Evolutionary conservation across 495 filamentous ascomycete genomes (phyloP).

Genomic region (Lentithecium fluviatile): DNA sequence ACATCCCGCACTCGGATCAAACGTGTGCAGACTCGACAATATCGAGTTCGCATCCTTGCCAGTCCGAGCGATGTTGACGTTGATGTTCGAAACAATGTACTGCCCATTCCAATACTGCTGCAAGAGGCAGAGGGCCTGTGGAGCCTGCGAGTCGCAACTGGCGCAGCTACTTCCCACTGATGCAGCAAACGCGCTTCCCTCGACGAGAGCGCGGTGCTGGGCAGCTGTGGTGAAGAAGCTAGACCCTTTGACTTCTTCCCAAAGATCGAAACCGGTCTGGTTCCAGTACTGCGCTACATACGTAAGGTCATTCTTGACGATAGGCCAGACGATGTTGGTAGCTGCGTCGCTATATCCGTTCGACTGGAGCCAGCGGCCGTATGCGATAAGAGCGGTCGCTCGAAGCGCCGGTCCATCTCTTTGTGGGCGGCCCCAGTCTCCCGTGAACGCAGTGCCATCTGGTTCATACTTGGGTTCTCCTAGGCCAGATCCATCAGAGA

Average conservation of each 20-base stretch:
- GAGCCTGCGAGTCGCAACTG: constrained; percentile 54
- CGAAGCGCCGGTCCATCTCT: constrained; percentile 69
- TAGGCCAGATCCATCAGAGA: constrained; percentile 46
- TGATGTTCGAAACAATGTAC: constrained; percentile 59
- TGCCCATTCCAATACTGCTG: constrained; percentile 61
- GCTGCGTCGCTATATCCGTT: constrained; percentile 50
- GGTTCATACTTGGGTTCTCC: constrained; percentile 62
- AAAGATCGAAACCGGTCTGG: constrained; percentile 65
- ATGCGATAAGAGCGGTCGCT: constrained; percentile 57
- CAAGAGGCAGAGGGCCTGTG: constrained; percentile 60
- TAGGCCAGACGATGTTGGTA: constrained; percentile 54
- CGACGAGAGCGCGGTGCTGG: constrained; percentile 57
- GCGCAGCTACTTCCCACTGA: constrained; percentile 46
- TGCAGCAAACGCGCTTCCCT: constrained; percentile 58
- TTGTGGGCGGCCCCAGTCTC: constrained; percentile 69
- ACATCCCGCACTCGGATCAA: constrained; percentile 59
- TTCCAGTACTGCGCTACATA: constrained; percentile 73
- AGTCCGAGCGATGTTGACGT: constrained; percentile 45
- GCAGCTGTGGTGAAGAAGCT: constrained; percentile 59
- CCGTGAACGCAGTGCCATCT: constrained; percentile 60
- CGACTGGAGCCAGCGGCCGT: constrained; percentile 46
- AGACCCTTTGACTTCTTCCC: constrained; percentile 66
- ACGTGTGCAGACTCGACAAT: constrained; percentile 61
- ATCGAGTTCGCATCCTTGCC: constrained; percentile 64
- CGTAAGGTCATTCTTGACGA: constrained; percentile 65